Base-by-base conservation (phyloP, 306 rosid species). In the Acmispon strigosus region DNA sequence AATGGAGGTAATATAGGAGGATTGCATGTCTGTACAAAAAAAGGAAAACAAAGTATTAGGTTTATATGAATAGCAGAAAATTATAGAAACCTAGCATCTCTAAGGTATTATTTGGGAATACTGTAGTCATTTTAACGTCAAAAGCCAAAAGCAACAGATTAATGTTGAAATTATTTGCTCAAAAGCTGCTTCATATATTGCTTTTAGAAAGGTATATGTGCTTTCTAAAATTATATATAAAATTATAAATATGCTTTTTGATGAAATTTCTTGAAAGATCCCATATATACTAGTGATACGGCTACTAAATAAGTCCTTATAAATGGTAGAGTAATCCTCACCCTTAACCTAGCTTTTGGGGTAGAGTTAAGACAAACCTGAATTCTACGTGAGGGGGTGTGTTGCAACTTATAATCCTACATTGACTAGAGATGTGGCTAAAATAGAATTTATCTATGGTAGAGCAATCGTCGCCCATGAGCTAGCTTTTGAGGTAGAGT, bases 1-100 rank as follows among this genome's bases (percentile, higher is more conserved):
- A 83, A 80, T 36, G 87, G 84, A 57, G 87, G 87, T 9, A 83
- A 73, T 34, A 83, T 80, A 29, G 87, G 87, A 76, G 87, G 87
- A 52, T 73, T 18, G 63, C 87, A 59, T 36, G 87, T 83, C 87
- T 83, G 72, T 12, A 22, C 4, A 52, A 78, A 73, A 12, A 18
- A 73, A 72, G 27, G 22, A 47, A 66, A 56, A 54, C 22, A 14
- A 62, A 57, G 19, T 13, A 34, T 73, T 34, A 74, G 13, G 69
- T 8, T 47, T 50, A 19, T 8, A 27, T 10, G 3, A 34, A 45
- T 59, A 42, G 4, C 8, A 18, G 22, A 37, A 43, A 42, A 37
- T 51, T 41, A 60, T 34, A 24, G 37, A 62, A 34, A 11, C 53
- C 43, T 14, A 29, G 20, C 20, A 36, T 44, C 59, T 18, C 47